Base-by-base conservation (phyloP, 768 basidiomycete species). In the Phylloporus scabripes region DNA sequence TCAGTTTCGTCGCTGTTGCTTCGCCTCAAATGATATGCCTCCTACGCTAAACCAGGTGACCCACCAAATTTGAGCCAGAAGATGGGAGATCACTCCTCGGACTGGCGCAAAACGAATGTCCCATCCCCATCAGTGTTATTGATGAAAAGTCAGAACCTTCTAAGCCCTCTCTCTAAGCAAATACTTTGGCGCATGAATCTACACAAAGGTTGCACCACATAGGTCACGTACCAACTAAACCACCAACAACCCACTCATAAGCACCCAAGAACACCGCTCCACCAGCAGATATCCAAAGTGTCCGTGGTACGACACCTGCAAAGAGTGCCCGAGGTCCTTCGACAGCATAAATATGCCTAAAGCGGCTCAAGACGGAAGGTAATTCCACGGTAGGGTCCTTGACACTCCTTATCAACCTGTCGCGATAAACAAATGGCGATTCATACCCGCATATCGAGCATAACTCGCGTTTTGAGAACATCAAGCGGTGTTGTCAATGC, bases 241-340 rank as follows among this genome's bases (percentile, higher is more conserved):
- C 71, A 58, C 78, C 73, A 4, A 84, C 72, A 1, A 75, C 81
- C 79, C 82, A 85, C 66, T 99, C 95, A 59, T 97, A 99, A 42
- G 92, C 85, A n/a, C 96, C 96, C 21, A 99, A 75, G 67, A 99
- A 99, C 0, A 98, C 92, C 0, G 94, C 93, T 2, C 96, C 96
- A 3, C 96, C 96, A 2, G 90, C 83, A 2, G 92, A 92, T 61
- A 99, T 98, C 87, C 95, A 98, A 45, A 96, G 64, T 33, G 94
- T 97, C 63, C 96, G 79, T 21, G 95, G 95, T 7, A 94, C 77
- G 36, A 87, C 79, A 10, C 96, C 96, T 5, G 87, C 70, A 62
- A 95, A 97, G 5, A 99, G 72, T 3, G 90, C 90, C 28, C 64
- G 70, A 1, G 71, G 45, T 3, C 96, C 95, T 65, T 95, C 95